Conservation (phyloP, 2,329 filamentous ascomycete species). For the Pseudogymnoascus sp. region DNA sequence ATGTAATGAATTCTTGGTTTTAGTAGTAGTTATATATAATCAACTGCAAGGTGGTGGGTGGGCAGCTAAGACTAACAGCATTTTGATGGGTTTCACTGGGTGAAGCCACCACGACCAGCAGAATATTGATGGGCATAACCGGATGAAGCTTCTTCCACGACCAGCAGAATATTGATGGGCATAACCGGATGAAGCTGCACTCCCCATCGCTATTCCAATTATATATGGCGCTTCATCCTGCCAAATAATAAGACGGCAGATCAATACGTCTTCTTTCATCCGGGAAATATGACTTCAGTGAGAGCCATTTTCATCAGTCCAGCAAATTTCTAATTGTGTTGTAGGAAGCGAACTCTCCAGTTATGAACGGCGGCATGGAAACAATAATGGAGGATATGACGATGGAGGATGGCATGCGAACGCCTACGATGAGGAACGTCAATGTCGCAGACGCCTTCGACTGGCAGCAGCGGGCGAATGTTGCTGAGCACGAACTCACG, state of each 20-base stretch:
- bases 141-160: background rate
- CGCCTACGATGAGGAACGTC: slow-evolving; percentile 12
- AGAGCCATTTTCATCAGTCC: background rate
- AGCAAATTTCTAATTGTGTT: background rate
- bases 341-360: background rate
- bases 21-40: too few species aligned
- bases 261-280: background rate
- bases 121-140: background rate
- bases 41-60: background rate
- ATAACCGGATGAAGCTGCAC: background rate
- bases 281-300: background rate
- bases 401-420: slow-evolving; percentile 10
- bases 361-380: background rate
- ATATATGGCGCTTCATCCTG: background rate
- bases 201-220: background rate
- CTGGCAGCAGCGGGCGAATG: slow-evolving; percentile 13
- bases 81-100: background rate
- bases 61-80: background rate
- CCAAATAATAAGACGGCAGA: background rate
- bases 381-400: background rate
- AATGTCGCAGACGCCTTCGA: slow-evolving; percentile 15
- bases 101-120: background rate
- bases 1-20: too few species aligned
- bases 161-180: background rate
- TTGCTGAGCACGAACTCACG: slow-evolving; percentile 14